A percentile compares a stretch with the other conserved stretches of the same genome.
Conservation (phyloP, 805 yeast genomes). For the Metschnikowia proteae region DNA sequence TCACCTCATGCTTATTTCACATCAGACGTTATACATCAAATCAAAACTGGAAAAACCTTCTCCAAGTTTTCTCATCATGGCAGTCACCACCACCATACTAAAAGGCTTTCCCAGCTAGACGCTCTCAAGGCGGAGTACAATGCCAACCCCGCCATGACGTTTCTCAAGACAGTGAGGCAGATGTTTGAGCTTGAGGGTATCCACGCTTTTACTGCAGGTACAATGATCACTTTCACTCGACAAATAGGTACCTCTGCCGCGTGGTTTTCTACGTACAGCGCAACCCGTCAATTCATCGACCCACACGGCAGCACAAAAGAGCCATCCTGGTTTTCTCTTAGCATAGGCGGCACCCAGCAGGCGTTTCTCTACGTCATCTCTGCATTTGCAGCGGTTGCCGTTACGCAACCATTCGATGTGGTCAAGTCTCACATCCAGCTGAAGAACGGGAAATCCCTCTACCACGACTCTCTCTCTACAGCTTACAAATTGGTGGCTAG, state of each 20-base stretch:
- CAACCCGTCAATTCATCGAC: constrained; percentile 65
- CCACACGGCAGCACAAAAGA: constrained; percentile 39
- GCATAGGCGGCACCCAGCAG: constrained; percentile 36
- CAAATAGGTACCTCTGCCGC: constrained; percentile 78
- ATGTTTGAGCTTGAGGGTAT: constrained; percentile 72
- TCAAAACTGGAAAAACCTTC: constrained; percentile 19
- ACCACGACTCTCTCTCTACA: constrained; percentile 55
- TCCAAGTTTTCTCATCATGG: constrained; percentile 23
- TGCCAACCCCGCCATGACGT: constrained; percentile 50
- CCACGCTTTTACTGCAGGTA: constrained; percentile 77
- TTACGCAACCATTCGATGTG: constrained; percentile 87
- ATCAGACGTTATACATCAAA: constrained; percentile 29
- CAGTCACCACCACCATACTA: constrained; percentile 2
- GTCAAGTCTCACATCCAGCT: constrained; percentile 85
- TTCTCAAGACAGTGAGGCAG: constrained; percentile 53
- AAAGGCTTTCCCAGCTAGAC: constrained; percentile 6
- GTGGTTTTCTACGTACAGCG: constrained; percentile 78
- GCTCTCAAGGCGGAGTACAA: constrained; percentile 34
- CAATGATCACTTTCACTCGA: constrained; percentile 74
- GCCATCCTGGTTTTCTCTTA: constrained; percentile 44
- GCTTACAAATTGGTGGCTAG: constrained; percentile 20
- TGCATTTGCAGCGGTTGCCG: constrained; percentile 66
- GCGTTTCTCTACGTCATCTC: constrained; percentile 57
- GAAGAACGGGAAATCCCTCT: constrained; percentile 54
- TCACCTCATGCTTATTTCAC: constrained; percentile 43